These are phyloP conservation scores for Phytophthora palmivora DNA, from an alignment of 352 stramenopile genomes.

Conservation along the genomic window DNA sequence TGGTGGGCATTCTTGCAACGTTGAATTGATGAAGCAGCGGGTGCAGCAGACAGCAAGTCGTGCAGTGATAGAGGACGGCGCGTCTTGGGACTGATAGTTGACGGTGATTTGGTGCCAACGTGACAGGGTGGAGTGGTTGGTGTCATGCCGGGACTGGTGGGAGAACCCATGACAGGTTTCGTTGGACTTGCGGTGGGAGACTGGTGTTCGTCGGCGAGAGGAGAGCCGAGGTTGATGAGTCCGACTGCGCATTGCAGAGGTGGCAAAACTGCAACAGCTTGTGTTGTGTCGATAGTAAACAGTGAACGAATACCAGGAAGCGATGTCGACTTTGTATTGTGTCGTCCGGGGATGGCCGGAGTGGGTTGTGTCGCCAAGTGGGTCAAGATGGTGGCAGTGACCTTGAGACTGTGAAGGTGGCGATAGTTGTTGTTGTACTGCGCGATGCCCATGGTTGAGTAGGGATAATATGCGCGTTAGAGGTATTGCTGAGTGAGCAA, in stretches of 20 bases:
- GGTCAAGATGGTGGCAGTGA: constrained; percentile 37
- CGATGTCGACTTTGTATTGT: constrained; percentile 6
- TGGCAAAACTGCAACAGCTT: constrained; percentile 17
- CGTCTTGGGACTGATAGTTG: constrained; percentile 34
- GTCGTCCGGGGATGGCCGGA: constrained; percentile 29
- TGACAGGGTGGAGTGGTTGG: constrained; percentile 12
- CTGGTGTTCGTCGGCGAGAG: background rate
- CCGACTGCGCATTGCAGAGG: constrained; percentile 31
- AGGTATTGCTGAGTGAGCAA: constrained; percentile 41
- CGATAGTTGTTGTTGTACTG: constrained; percentile 29
- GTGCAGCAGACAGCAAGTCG: constrained; percentile 54
- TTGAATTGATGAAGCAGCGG: constrained; percentile 7
- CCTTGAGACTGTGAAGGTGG: constrained; percentile 33
- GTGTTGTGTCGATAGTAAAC: constrained; percentile 11
- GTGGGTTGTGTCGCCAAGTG: constrained; percentile 29
- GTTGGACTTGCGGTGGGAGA: constrained; percentile 19
- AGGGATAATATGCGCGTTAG: background rate
- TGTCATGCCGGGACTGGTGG: constrained; percentile 44
- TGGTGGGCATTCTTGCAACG: constrained; percentile 43
- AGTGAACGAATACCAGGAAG: constrained; percentile 35
- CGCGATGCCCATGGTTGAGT: constrained; percentile 28
- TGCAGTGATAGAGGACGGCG: constrained; percentile 56
- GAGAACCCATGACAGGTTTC: constrained; percentile 39
- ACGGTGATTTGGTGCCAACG: background rate
- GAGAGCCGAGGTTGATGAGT: constrained; percentile 21